Conservation (phyloP, 1,284 basidiomycete species). For the Xerocomus amazonicus region DNA sequence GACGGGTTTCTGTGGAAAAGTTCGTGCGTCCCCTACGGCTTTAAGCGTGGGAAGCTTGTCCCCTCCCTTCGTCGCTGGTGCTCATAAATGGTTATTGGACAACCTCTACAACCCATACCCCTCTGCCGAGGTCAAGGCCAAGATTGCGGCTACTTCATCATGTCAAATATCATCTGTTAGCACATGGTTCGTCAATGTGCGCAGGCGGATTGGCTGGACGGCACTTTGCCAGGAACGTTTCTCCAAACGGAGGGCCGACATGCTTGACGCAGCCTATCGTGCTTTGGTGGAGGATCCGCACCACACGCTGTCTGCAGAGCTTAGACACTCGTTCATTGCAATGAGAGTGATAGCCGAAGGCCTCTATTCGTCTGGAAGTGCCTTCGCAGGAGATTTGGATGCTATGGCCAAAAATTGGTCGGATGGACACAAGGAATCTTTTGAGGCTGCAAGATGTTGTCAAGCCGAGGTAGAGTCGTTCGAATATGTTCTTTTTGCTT, state of each 20-base stretch:
- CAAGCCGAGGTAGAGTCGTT: too few species aligned
- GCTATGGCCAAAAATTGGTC: constrained; percentile 24
- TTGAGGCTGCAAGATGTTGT: constrained; percentile 15
- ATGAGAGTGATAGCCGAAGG: constrained; percentile 34
- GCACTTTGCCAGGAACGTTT: constrained; percentile 38
- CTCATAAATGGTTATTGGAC: constrained; percentile 36
- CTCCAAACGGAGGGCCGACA: constrained; percentile 35
- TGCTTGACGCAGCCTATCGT: constrained; percentile 40
- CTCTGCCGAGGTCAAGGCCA: constrained; percentile 25
- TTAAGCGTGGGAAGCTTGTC: accelerated
- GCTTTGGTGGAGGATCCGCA: constrained; percentile 34
- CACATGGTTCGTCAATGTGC: constrained; percentile 47
- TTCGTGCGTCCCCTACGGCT: too few species aligned
- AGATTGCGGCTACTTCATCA: constrained; percentile 10
- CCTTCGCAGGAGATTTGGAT: constrained; percentile 28
- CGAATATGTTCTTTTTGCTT: too few species aligned
- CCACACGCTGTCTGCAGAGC: constrained; percentile 19
- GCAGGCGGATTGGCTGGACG: constrained; percentile 55
- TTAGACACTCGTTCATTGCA: constrained; percentile 33
- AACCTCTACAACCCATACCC: constrained; percentile 54
- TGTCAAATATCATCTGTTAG: constrained; percentile 32
- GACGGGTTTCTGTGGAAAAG: too few species aligned
- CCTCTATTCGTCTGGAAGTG: constrained; percentile 34
- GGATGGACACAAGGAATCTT: constrained; percentile 8
- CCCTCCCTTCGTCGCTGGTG: background rate